Conservation (phyloP, 2,329 filamentous ascomycete genomes). For the Talaromyces piceae region DNA sequence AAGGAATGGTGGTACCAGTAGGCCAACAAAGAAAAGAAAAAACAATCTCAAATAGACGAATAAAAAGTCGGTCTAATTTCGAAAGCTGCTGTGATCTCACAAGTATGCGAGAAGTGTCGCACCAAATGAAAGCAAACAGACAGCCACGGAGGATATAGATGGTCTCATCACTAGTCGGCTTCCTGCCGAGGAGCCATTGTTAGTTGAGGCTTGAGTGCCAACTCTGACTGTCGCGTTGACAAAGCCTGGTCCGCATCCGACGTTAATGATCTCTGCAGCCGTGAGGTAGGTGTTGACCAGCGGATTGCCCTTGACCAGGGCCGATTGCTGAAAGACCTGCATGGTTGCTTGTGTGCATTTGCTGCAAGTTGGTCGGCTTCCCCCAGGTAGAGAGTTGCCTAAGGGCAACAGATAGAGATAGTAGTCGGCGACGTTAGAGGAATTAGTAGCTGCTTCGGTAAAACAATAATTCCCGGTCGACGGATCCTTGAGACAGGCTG, state of each 20-base stretch:
- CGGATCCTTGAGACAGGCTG: conserved; percentile 68
- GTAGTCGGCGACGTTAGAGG: conserved; percentile 59
- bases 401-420: conserved; percentile 84
- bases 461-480: conserved; percentile 65
- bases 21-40: neutral
- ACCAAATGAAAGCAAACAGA: neutral
- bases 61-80: neutral
- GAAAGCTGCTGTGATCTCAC: neutral
- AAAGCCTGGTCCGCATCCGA: conserved; percentile 51
- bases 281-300: conserved; percentile 61
- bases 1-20: neutral
- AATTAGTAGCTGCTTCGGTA: conserved; percentile 74
- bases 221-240: conserved; percentile 41
- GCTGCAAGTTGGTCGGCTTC: conserved; percentile 65
- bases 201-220: conserved; percentile 13
- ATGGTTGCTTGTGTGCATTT: conserved; percentile 73
- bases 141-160: neutral
- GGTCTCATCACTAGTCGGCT: neutral
- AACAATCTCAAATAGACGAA: neutral
- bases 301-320: conserved; percentile 57
- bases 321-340: conserved; percentile 66
- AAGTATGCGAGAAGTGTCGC: neutral
- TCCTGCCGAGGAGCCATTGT: neutral
- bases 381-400: conserved; percentile 61
- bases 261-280: conserved; percentile 68